Evolutionary conservation across 768 basidiomycete species (phyloP).

Genomic region (Termitomyces eurrhizus): DNA sequence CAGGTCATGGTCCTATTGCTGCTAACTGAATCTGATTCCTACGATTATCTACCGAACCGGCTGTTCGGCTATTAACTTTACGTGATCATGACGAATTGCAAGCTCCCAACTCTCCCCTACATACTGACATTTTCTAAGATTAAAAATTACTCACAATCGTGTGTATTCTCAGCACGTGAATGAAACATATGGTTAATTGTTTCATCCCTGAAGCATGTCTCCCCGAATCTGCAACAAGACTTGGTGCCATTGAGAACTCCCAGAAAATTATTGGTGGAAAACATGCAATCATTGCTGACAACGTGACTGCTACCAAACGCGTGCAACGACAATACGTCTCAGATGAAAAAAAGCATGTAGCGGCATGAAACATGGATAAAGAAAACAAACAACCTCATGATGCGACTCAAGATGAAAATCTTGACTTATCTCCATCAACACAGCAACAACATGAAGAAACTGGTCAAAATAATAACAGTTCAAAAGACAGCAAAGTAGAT

Average conservation of each 20-base stretch:
- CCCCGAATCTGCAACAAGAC: not conserved
- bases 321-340: not conserved
- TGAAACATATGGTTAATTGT: too few relatives aligned
- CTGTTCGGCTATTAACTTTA: too few relatives aligned
- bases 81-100: too few relatives aligned
- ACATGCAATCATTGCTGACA: not conserved
- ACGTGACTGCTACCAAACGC: not conserved
- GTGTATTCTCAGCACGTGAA: too few relatives aligned
- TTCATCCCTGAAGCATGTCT: not conserved
- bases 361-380: too few relatives aligned
- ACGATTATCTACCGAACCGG: too few relatives aligned
- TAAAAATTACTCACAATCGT: too few relatives aligned
- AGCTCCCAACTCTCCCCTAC: too few relatives aligned
- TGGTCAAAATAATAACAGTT: not conserved
- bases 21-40: too few relatives aligned
- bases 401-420: not conserved
- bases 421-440: not conserved
- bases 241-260: not conserved
- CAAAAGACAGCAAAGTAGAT: not conserved
- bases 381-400: not conserved
- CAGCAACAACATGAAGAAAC: not conserved
- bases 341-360: not conserved
- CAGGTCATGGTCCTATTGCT: too few relatives aligned
- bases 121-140: too few relatives aligned
- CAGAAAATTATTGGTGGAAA: not conserved